Evolutionary conservation across 2,329 filamentous ascomycete species (phyloP).

Genomic region (Sporothrix protearum): DNA sequence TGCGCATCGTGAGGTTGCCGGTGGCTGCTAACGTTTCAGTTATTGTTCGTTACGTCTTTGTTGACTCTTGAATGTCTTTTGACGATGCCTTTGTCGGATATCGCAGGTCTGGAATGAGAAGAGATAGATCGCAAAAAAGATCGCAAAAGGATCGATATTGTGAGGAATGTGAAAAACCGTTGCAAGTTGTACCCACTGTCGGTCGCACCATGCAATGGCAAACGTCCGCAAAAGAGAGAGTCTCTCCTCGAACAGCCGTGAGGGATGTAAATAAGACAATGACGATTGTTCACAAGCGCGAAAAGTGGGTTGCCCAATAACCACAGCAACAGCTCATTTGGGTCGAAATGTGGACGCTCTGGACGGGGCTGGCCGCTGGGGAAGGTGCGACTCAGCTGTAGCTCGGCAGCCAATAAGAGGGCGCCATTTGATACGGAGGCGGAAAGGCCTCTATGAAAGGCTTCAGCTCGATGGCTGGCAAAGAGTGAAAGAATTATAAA

Average conservation of each 20-base stretch:
- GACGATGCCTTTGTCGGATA: background rate
- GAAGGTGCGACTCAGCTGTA: conserved; percentile 11
- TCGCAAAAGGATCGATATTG: background rate
- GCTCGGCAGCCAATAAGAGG: background rate
- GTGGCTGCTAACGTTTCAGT: too few species aligned
- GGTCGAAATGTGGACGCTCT: conserved; percentile 3
- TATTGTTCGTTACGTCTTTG: background rate
- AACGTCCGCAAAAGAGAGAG: background rate
- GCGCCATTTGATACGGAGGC: background rate
- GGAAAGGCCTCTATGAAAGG: background rate
- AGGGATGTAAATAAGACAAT: conserved; percentile 19
- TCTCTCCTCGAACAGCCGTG: background rate
- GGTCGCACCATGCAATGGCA: background rate
- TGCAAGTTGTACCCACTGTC: conserved; percentile 1
- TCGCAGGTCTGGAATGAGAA: background rate
- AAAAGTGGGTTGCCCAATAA: conserved; percentile 16
- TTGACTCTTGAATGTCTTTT: background rate
- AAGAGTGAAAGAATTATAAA: background rate
- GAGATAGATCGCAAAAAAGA: background rate
- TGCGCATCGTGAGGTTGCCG: conserved; percentile 13
- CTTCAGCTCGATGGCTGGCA: background rate
- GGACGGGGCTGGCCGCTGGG: background rate
- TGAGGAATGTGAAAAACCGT: conserved; percentile 13
- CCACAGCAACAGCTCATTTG: conserved; percentile 15
- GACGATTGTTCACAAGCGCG: conserved; percentile 3